A percentile compares a stretch with the other conserved stretches of the same genome.
phyloP scores from a whole-genome alignment of 345 rosid genomes.

The Eucalyptus camaldulensis region DNA sequence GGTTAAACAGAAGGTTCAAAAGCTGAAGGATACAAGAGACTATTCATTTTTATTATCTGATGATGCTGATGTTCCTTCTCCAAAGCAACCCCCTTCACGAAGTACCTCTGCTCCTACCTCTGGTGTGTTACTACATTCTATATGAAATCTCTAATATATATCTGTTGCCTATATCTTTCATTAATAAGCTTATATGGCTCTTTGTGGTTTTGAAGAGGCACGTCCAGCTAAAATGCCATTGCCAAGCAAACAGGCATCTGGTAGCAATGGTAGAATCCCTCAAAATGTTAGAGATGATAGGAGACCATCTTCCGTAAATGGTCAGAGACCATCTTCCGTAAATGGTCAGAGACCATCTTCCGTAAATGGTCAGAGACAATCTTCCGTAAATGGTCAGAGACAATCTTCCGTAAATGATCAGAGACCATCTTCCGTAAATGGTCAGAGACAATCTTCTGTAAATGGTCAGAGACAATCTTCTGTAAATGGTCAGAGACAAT shows the following conservation, averaged over 20 bases:
- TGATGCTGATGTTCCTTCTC: conserved; percentile 56
- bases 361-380: not conserved
- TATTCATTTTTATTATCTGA: conserved; percentile 82
- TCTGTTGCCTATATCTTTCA: not conserved
- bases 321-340: not conserved
- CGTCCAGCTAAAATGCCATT: conserved; percentile 34
- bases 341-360: not conserved
- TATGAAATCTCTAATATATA: not conserved
- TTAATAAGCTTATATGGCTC: conserved; percentile 50
- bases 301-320: conserved; percentile 1
- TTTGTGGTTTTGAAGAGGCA: conserved; percentile 72
- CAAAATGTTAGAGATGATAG: conserved; percentile 37
- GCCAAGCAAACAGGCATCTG: conserved; percentile 34
- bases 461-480: conserved; percentile 1
- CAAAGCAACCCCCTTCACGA: conserved; percentile 33
- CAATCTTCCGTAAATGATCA: conserved; percentile 8
- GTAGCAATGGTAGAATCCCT: conserved; percentile 26
- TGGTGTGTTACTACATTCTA: conserved; percentile 31
- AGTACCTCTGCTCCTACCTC: conserved; percentile 24
- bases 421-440: not conserved
- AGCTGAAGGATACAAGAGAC: conserved; percentile 70
- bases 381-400: not conserved
- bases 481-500: conserved; percentile 23
- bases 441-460: not conserved
- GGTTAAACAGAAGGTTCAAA: conserved; percentile 50